Conservation (phyloP, 2,329 filamentous ascomycete species). For the Colletotrichum costaricense region DNA sequence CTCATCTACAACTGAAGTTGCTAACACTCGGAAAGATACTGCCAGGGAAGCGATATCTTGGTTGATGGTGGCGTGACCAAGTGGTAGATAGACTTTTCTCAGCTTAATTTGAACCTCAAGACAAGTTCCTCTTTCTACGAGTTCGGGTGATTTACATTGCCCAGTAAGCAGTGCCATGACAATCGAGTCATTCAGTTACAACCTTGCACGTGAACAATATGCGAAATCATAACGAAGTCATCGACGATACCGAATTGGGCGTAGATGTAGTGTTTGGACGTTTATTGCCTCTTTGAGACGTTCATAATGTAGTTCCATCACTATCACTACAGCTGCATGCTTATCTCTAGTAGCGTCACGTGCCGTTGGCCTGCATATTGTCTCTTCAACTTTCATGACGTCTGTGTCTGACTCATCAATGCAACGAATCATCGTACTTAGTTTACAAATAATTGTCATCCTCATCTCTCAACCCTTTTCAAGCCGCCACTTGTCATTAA, state of each 20-base stretch:
- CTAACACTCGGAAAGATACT: slow-evolving; percentile 40
- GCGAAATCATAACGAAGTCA: neutral
- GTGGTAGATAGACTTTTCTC: slow-evolving; percentile 43
- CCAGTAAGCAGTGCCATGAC: too few species aligned
- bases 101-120: neutral
- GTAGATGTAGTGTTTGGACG: neutral
- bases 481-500: too few species aligned
- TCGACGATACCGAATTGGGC: neutral
- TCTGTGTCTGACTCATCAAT: neutral
- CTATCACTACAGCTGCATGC: neutral
- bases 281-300: neutral
- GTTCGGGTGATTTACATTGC: too few species aligned
- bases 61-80: slow-evolving; percentile 57
- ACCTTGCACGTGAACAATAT: neutral
- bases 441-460: neutral
- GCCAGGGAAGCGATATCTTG: slow-evolving; percentile 56
- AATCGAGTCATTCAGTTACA: too few species aligned
- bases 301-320: neutral
- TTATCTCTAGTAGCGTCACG: neutral
- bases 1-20: neutral
- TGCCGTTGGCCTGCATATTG: neutral
- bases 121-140: too few species aligned
- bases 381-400: neutral
- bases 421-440: neutral
- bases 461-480: too few species aligned